A percentile compares a stretch with the other conserved stretches of the same genome.
phyloP scores from a whole-genome alignment of 371 early-diverging fungal genomes.

The Mortierella sp. region DNA sequence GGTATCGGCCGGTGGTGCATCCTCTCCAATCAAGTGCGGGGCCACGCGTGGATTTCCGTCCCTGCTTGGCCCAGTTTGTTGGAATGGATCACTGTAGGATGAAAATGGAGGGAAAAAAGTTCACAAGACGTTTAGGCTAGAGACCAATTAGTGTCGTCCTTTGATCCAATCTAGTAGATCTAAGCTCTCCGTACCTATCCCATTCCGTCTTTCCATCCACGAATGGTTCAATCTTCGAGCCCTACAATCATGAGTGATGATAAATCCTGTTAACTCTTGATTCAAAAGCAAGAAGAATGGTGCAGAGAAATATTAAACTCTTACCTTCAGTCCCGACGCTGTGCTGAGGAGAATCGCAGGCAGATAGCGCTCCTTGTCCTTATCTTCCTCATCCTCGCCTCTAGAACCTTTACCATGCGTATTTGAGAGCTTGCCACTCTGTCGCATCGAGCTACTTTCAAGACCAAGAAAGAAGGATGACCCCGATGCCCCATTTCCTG shows the following conservation, averaged over 20 bases:
- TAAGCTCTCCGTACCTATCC: conserved; percentile 18
- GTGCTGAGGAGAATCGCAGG: conserved; percentile 30
- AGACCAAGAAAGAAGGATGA: conserved; percentile 24
- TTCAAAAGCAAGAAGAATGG: background rate
- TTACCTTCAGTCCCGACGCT: conserved; percentile 27
- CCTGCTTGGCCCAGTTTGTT: conserved; percentile 25
- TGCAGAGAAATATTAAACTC: background rate
- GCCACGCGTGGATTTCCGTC: conserved; percentile 20
- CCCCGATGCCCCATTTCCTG: conserved; percentile 5
- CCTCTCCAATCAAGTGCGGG: conserved; percentile 41
- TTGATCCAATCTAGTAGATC: background rate
- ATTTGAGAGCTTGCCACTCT: conserved; percentile 7
- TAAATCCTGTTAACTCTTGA: background rate
- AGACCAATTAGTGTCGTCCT: background rate
- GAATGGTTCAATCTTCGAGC: conserved; percentile 43
- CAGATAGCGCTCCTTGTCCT: conserved; percentile 50
- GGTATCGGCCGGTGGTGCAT: conserved; percentile 50
- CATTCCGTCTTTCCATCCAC: conserved; percentile 31
- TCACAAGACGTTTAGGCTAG: background rate
- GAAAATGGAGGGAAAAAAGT: background rate
- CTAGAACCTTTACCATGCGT: conserved; percentile 3
- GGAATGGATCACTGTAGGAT: conserved; percentile 24
- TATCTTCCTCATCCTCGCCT: conserved; percentile 48
- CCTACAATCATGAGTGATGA: conserved; percentile 11
- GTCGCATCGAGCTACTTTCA: conserved; percentile 19